These are phyloP conservation scores for Calonectria naviculata DNA, from an alignment of 2,329 filamentous ascomycete genomes.

Conservation along the genomic window DNA sequence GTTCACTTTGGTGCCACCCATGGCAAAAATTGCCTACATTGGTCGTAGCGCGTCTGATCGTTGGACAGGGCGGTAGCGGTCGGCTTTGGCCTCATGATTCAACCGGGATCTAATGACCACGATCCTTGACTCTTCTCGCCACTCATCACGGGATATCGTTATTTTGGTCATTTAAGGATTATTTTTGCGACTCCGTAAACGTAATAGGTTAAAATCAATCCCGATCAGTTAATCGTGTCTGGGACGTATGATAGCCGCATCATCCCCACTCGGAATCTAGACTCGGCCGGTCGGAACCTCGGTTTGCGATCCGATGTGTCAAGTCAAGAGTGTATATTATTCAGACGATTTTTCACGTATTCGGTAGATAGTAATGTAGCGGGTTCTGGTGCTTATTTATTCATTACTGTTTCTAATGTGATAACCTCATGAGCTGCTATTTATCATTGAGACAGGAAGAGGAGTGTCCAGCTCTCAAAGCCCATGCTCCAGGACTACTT, in stretches of 20 bases:
- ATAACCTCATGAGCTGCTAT: not conserved
- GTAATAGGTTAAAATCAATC: not conserved
- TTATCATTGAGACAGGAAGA: not conserved
- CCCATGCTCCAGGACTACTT: not conserved
- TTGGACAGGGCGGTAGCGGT: not conserved
- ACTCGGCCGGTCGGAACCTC: not conserved
- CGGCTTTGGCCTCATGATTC: not conserved
- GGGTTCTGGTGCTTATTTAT: not conserved
- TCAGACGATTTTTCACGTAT: not conserved
- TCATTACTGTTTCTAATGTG: not conserved
- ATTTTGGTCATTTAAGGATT: conserved; percentile 13
- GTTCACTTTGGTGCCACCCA: not conserved
- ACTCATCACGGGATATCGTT: not conserved
- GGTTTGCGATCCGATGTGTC: not conserved
- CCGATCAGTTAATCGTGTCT: not conserved
- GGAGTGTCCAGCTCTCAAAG: too few relatives aligned
- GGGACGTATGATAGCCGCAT: not conserved
- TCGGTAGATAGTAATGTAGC: not conserved
- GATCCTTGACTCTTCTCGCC: conserved; percentile 3
- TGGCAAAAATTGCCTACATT: conserved; percentile 14
- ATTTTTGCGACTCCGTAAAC: not conserved
- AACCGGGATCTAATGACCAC: not conserved
- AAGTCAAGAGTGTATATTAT: not conserved
- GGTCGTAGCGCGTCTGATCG: conserved; percentile 2
- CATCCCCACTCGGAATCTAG: not conserved